Evolutionary conservation across 1,139 yeast genomes (phyloP).

Genomic region (Yamadazyma atmosphaerica): DNA sequence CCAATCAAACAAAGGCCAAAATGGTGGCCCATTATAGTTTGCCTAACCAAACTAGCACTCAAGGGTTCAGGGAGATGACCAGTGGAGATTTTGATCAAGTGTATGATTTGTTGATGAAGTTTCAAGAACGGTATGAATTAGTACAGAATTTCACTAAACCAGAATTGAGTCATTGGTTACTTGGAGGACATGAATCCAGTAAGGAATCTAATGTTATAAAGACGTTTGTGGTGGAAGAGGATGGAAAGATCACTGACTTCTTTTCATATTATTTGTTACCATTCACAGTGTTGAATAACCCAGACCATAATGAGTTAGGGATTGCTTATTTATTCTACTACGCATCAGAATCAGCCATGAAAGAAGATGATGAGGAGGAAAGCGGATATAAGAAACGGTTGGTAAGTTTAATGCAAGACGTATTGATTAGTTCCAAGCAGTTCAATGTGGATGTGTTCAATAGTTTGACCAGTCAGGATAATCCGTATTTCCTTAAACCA

Average conservation of each 20-base stretch:
- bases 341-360: slow-evolving; percentile 62
- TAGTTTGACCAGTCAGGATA: slow-evolving; percentile 89
- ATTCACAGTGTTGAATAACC: slow-evolving; percentile 74
- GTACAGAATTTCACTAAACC: slow-evolving; percentile 66
- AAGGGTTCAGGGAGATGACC: slow-evolving; percentile 67
- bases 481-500: slow-evolving; percentile 74
- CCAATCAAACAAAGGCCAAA: slow-evolving; percentile 70
- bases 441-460: slow-evolving; percentile 85
- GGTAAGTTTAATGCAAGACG: slow-evolving; percentile 63
- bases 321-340: slow-evolving; percentile 91
- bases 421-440: slow-evolving; percentile 70
- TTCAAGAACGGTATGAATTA: slow-evolving; percentile 70
- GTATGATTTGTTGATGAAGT: slow-evolving; percentile 54
- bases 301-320: slow-evolving; percentile 66
- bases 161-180: slow-evolving; percentile 82
- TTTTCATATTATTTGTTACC: slow-evolving; percentile 88
- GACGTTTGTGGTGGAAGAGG: slow-evolving; percentile 80
- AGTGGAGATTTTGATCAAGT: slow-evolving; percentile 66
- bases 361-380: slow-evolving; percentile 23
- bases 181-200: slow-evolving; percentile 39
- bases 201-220: slow-evolving; percentile 54
- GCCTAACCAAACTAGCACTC: slow-evolving; percentile 56
- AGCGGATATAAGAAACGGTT: slow-evolving; percentile 57
- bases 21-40: slow-evolving; percentile 82
- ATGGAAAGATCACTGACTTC: slow-evolving; percentile 78